A percentile compares a stretch with the other conserved stretches of the same genome.
phyloP scores from a whole-genome alignment of 2,329 filamentous ascomycete genomes.

The Thielaviopsis euricoi region DNA sequence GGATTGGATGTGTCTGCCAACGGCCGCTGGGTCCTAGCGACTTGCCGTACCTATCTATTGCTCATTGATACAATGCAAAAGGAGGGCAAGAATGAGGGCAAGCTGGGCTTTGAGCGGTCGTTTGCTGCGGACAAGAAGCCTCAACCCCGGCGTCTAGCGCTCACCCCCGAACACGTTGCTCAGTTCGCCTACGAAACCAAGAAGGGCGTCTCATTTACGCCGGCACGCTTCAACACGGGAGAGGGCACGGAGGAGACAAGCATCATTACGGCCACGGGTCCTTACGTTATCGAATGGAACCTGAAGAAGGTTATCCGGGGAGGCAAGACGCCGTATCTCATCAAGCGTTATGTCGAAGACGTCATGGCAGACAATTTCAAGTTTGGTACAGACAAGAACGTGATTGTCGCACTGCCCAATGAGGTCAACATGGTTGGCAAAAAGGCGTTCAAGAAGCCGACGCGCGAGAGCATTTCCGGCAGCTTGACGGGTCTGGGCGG shows the following conservation, averaged over 20 bases:
- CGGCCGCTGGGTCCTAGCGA: conserved; percentile 87
- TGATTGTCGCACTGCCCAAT: conserved; percentile 91
- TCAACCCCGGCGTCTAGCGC: conserved; percentile 72
- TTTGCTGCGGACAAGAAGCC: conserved; percentile 91
- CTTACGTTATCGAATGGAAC: conserved; percentile 94
- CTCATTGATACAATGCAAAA: conserved; percentile 86
- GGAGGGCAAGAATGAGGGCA: conserved; percentile 87
- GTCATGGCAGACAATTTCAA: conserved; percentile 99
- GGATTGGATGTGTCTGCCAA: conserved; percentile 92
- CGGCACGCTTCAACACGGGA: conserved; percentile 86
- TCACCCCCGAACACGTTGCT: conserved; percentile 83
- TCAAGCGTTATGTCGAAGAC: conserved; percentile 89
- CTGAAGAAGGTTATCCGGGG: conserved; percentile 75
- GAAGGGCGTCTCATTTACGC: conserved; percentile 70
- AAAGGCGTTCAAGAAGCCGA: conserved; percentile 69
- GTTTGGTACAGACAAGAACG: conserved; percentile 91
- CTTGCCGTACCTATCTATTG: conserved; percentile 84
- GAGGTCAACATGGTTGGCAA: conserved; percentile 97
- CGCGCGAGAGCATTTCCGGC: conserved; percentile 77
- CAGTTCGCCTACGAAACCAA: conserved; percentile 97
- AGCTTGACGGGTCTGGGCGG: conserved; percentile 24
- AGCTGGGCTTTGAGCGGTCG: conserved; percentile 89
- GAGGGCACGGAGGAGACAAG: conserved; percentile 69
- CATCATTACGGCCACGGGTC: conserved; percentile 91
- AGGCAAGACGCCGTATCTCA: conserved; percentile 76